Evolutionary conservation across 805 yeast genomes (phyloP).

Genomic region (Komagataella pastoris): DNA sequence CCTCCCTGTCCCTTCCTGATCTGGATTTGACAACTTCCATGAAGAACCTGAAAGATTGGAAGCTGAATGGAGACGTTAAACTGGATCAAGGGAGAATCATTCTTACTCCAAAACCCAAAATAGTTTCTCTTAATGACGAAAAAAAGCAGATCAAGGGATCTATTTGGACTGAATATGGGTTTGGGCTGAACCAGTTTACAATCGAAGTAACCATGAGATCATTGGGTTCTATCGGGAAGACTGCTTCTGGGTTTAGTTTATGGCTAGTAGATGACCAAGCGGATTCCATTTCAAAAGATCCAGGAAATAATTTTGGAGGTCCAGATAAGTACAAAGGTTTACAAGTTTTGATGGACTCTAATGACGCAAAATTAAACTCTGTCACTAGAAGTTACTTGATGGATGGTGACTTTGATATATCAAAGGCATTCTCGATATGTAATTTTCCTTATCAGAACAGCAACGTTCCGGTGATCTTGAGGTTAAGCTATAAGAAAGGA

Average conservation of each 20-base stretch:
- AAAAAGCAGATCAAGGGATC: conserved; percentile 23
- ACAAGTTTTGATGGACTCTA: conserved; percentile 42
- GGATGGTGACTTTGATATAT: conserved; percentile 35
- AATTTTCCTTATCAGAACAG: conserved; percentile 49
- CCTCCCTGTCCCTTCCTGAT: conserved; percentile 1
- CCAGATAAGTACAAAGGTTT: conserved; percentile 51
- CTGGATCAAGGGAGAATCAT: conserved; percentile 41
- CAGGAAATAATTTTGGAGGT: conserved; percentile 34
- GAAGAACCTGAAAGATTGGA: conserved; percentile 1
- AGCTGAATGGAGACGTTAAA: conserved; percentile 20
- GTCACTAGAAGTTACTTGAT: conserved; percentile 45
- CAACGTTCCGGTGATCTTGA: conserved; percentile 56
- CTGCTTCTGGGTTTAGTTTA: conserved; percentile 44
- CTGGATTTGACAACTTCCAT: neutral
- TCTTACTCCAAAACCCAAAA: conserved; percentile 27
- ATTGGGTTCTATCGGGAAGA: conserved; percentile 32
- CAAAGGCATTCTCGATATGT: conserved; percentile 36
- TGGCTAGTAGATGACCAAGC: conserved; percentile 28
- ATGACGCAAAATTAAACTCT: conserved; percentile 27
- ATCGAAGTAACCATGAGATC: conserved; percentile 53
- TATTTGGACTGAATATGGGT: conserved; percentile 25
- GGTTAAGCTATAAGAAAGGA: conserved; percentile 40
- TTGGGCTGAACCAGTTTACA: conserved; percentile 22
- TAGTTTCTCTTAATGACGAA: conserved; percentile 10
- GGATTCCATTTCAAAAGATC: conserved; percentile 11